phyloP scores from a whole-genome alignment of 805 yeast species.

The Candida orba region DNA sequence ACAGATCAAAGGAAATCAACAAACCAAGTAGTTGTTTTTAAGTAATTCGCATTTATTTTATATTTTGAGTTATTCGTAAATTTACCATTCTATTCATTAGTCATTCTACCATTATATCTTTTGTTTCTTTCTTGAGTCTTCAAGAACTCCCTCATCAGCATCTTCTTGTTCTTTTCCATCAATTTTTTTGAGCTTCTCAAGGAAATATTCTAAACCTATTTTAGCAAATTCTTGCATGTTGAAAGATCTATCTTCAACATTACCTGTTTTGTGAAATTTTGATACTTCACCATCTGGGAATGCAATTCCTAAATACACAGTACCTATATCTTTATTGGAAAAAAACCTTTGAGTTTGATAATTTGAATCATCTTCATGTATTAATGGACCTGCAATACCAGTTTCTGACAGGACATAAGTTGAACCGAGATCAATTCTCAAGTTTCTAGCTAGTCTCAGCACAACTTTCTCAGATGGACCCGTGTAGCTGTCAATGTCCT shows the following conservation, averaged over 20 bases:
- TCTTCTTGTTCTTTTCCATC: constrained; percentile 3
- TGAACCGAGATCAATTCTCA: constrained; percentile 74
- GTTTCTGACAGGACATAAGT: constrained; percentile 79
- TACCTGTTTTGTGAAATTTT: constrained; percentile 36
- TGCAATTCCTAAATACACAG: constrained; percentile 62
- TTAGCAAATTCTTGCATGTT: constrained; percentile 77
- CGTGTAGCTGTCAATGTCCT: constrained; percentile 64
- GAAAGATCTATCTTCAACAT: constrained; percentile 40
- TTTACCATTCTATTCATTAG: background rate
- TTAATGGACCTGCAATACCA: constrained; percentile 77
- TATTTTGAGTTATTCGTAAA: too few species aligned
- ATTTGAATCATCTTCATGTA: constrained; percentile 30
- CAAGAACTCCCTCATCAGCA: background rate
- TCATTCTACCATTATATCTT: background rate
- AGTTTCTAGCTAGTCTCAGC: constrained; percentile 65
- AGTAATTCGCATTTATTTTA: too few species aligned
- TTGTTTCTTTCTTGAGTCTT: constrained; percentile 4
- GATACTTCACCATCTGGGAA: constrained; percentile 57
- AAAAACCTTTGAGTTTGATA: constrained; percentile 10
- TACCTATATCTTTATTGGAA: constrained; percentile 43
- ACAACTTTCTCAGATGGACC: constrained; percentile 81
- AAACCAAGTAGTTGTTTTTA: too few species aligned
- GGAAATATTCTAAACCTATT: constrained; percentile 53
- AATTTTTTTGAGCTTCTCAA: constrained; percentile 36
- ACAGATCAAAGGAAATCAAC: too few species aligned